Conservation (phyloP, 2,329 filamentous ascomycete species). For the Penicillium sp. region DNA sequence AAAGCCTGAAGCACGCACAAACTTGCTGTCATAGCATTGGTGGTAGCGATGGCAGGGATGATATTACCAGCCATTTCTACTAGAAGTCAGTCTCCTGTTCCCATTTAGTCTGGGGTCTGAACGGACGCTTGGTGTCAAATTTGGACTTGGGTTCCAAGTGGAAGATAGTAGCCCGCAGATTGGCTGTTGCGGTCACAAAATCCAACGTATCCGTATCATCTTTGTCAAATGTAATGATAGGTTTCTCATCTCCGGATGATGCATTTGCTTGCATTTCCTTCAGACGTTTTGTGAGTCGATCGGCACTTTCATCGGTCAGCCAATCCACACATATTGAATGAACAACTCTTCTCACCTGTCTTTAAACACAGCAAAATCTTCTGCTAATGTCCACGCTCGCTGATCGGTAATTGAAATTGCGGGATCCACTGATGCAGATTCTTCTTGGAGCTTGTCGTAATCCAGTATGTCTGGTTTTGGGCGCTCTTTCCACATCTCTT, state of each 20-base stretch:
- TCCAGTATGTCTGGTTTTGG: constrained; percentile 70
- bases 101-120: background rate
- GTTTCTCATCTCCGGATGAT: constrained; percentile 36
- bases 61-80: constrained; percentile 97
- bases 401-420: constrained; percentile 67
- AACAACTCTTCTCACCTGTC: constrained; percentile 55
- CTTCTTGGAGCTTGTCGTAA: constrained; percentile 60
- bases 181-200: constrained; percentile 87
- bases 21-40: constrained; percentile 92
- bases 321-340: background rate
- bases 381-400: constrained; percentile 72
- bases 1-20: constrained; percentile 90
- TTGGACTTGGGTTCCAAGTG: constrained; percentile 83
- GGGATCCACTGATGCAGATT: constrained; percentile 51
- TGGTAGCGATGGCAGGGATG: constrained; percentile 96
- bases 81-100: constrained; percentile 2
- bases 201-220: constrained; percentile 93
- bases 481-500: constrained; percentile 93
- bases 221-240: constrained; percentile 87
- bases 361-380: constrained; percentile 83
- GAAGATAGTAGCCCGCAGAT: constrained; percentile 85
- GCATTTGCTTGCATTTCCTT: constrained; percentile 60
- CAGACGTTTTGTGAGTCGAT: constrained; percentile 71
- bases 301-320: constrained; percentile 52
- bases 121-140: constrained; percentile 82